A percentile compares a stretch with the other conserved stretches of the same genome.
Evolutionary conservation across 768 basidiomycete species (phyloP).

Genomic region (Pleurotus platypus): DNA sequence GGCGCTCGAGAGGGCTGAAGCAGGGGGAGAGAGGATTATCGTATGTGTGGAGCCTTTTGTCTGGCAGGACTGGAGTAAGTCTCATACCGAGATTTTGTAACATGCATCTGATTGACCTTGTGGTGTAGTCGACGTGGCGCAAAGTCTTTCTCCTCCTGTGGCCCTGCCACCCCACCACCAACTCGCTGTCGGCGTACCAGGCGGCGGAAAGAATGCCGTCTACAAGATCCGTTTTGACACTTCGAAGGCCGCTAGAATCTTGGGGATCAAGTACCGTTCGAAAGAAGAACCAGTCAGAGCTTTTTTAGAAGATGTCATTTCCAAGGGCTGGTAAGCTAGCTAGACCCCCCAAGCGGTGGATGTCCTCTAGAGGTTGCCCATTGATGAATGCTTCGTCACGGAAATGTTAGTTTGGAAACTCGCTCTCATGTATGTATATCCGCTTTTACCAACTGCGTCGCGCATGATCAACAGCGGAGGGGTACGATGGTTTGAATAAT

Average conservation of each 20-base stretch:
- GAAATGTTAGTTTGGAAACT: too few relatives aligned
- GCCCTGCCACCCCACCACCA: slow-evolving; percentile 19
- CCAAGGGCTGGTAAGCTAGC: slow-evolving; percentile 32
- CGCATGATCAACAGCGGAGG: too few relatives aligned
- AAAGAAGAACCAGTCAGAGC: slow-evolving; percentile 38
- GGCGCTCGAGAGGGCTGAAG: slow-evolving; percentile 41
- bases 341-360: too few relatives aligned
- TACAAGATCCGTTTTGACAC: slow-evolving; percentile 27
- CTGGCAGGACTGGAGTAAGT: slow-evolving; percentile 27
- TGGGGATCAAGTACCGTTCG: slow-evolving; percentile 38
- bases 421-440: too few relatives aligned
- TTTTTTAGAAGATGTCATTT: slow-evolving; percentile 37
- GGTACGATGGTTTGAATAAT: too few relatives aligned
- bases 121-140: slow-evolving; percentile 30
- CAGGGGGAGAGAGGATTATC: slow-evolving; percentile 47
- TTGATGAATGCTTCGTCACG: too few relatives aligned
- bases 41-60: slow-evolving; percentile 11
- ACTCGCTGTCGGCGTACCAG: slow-evolving; percentile 30
- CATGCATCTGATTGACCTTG: too few relatives aligned
- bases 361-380: too few relatives aligned
- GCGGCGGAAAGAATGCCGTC: slow-evolving; percentile 20
- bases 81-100: not conserved
- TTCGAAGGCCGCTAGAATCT: slow-evolving; percentile 32
- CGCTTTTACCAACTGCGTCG: too few relatives aligned
- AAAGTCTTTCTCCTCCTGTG: slow-evolving; percentile 25